Base-by-base conservation (phyloP, 768 basidiomycete genomes). In the Naganishia onofrii region DNA sequence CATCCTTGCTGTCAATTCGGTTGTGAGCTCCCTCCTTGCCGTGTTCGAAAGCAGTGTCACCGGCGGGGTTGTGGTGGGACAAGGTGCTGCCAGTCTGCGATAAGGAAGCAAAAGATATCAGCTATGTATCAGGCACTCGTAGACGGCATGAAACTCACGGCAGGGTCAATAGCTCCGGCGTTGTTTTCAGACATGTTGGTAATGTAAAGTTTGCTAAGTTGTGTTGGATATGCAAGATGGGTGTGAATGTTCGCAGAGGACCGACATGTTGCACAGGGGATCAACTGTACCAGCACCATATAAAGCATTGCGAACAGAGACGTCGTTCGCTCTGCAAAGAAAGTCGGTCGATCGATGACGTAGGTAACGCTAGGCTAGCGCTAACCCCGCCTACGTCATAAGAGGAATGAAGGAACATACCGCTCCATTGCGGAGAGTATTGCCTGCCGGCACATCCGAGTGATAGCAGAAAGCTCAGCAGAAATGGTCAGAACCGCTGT, bases 51-150 rank as follows among this genome's bases (percentile, higher is more conserved):
- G 12, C 63, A 26, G 63, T 65, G 56, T 69, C 8, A 46, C 79
- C 79, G 54, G 76, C 76, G 51, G 77, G 76, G 72, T 78, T 69
- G 78, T 79, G 75, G 68, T 77, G 78, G 44, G 71, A 68, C 48
- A 68, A 26, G 52, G 71, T 80, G 67, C 23, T 52, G 34, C 56
- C 74, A 52, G 67, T 70, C 65, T 68, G 46, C 1, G 12, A 44
- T 67, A 44, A 28, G 13, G 53, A 2, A 15, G 55, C 13, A 51
- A 15, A 38, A 26, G 28, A 63, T 60, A 52, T 26, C 23, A 13
- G 56, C 19, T 26, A n/a, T 1, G 60, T 23, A 32, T 4, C 0
- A 1, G 9, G 51, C 46, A 32, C 44, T 12, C 38, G 56, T 51
- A 19, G 19, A 36, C 23, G 57, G 38, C 1, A 34, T 67, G 65